These are phyloP conservation scores for Penicillium silybi DNA, from an alignment of 495 filamentous ascomycete species.

Conservation along the genomic window DNA sequence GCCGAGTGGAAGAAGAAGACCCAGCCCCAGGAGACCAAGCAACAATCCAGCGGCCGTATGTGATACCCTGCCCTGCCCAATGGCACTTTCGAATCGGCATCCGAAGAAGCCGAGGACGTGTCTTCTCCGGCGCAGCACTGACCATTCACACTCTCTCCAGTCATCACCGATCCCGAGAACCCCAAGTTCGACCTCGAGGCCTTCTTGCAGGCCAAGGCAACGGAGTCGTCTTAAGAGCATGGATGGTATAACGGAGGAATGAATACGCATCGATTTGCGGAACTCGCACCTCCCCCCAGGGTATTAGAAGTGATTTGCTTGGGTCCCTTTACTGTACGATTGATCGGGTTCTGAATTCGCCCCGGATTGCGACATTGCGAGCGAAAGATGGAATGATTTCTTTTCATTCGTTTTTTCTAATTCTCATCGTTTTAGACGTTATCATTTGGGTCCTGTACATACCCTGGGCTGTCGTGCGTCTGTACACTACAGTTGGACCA, in stretches of 20 bases:
- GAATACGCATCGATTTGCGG: constrained; percentile 34
- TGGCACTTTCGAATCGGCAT: neutral
- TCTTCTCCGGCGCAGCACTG: constrained; percentile 17
- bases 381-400: constrained; percentile 44
- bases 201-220: constrained; percentile 63
- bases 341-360: constrained; percentile 43
- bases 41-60: constrained; percentile 57
- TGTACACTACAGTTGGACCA: constrained; percentile 46
- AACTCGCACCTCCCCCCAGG: constrained; percentile 35
- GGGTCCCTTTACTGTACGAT: constrained; percentile 49
- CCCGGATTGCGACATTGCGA: constrained; percentile 46
- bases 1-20: constrained; percentile 79
- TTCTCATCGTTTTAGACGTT: constrained; percentile 41
- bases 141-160: constrained; percentile 40
- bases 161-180: constrained; percentile 78
- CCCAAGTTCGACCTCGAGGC: constrained; percentile 88
- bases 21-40: constrained; percentile 45
- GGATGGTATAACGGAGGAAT: constrained; percentile 30
- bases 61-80: constrained; percentile 17
- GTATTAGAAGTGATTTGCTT: constrained; percentile 37
- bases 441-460: constrained; percentile 47
- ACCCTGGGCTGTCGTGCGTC: constrained; percentile 45
- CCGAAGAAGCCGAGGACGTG: neutral
- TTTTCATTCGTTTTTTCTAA: constrained; percentile 30
- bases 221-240: constrained; percentile 46